Conservation (phyloP, 1,284 basidiomycete species). For the Cryptococcus deneoformans region DNA sequence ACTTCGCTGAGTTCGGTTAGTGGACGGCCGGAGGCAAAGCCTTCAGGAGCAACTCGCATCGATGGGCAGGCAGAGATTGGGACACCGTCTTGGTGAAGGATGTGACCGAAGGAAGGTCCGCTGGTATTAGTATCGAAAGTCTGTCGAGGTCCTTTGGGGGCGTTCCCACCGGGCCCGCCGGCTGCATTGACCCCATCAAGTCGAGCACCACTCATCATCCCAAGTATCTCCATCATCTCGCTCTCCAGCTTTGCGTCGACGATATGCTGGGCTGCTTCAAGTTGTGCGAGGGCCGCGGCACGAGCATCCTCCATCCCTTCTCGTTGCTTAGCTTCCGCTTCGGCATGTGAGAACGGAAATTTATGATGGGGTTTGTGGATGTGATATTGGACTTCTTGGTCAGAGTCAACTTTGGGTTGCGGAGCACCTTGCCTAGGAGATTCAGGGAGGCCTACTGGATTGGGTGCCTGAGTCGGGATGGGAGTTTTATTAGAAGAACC, state of each 20-base stretch:
- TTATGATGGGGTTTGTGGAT: slow-evolving; percentile 31
- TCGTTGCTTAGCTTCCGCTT: slow-evolving; percentile 25
- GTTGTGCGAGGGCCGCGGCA: slow-evolving; percentile 25
- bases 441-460: slow-evolving; percentile 4
- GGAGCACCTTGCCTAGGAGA: background rate
- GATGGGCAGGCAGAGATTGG: slow-evolving; percentile 20
- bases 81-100: slow-evolving; percentile 31
- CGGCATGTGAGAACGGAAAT: slow-evolving; percentile 25
- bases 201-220: background rate
- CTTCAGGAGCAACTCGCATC: slow-evolving; percentile 15
- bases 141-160: slow-evolving; percentile 23
- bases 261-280: slow-evolving; percentile 20
- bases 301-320: slow-evolving; percentile 26
- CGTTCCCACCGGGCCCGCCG: background rate
- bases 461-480: slow-evolving; percentile 9
- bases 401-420: slow-evolving; percentile 10
- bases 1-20: background rate
- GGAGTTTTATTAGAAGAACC: no score
- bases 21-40: background rate
- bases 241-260: slow-evolving; percentile 3
- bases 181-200: background rate
- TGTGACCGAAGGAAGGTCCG: slow-evolving; percentile 46
- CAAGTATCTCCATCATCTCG: slow-evolving; percentile 4
- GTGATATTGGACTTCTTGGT: slow-evolving; percentile 14
- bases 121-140: slow-evolving; percentile 37